Percentiles rank a stretch among this genome's conserved stretches.
These are phyloP conservation scores for Aspergillus hortae DNA, from an alignment of 2,329 filamentous ascomycete genomes.

Conservation along the genomic window DNA sequence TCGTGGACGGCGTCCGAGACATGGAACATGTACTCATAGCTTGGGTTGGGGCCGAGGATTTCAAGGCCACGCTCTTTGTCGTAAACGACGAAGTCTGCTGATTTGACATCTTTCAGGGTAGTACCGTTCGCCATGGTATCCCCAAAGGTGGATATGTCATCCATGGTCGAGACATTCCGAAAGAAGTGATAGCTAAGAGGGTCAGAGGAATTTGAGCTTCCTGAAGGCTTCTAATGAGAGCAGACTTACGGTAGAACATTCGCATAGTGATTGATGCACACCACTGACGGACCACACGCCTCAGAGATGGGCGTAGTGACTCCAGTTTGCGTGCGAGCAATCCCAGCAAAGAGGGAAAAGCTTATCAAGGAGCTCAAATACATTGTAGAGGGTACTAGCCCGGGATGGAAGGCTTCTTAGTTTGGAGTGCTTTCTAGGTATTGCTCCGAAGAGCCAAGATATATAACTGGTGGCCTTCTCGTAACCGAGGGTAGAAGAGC, in stretches of 20 bases:
- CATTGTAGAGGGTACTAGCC: not conserved
- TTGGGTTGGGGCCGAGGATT: slow-evolving; percentile 35
- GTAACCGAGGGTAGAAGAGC: no score
- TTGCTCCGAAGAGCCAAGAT: no score
- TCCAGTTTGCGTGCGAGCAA: slow-evolving; percentile 22
- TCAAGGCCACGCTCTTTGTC: slow-evolving; percentile 34
- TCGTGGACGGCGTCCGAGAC: slow-evolving; percentile 39
- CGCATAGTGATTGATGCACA: slow-evolving; percentile 39
- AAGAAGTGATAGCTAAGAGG: slow-evolving; percentile 37
- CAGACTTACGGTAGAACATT: slow-evolving; percentile 20
- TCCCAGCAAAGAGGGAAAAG: slow-evolving; percentile 6
- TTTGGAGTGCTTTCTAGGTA: no score
- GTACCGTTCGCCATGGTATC: slow-evolving; percentile 33
- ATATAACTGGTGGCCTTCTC: no score
- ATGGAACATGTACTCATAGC: slow-evolving; percentile 37
- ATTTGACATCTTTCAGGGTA: slow-evolving; percentile 26
- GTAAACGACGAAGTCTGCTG: slow-evolving; percentile 39
- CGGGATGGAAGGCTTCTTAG: no score
- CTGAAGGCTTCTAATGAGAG: not conserved
- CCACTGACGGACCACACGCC: slow-evolving; percentile 27
- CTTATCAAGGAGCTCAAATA: not conserved
- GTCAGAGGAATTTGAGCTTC: slow-evolving; percentile 15
- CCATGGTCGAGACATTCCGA: slow-evolving; percentile 25
- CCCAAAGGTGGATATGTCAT: slow-evolving; percentile 23
- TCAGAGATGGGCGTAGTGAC: slow-evolving; percentile 27